Evolutionary conservation across 345 rosid species (phyloP).

Genomic region (Boechera stricta): DNA sequence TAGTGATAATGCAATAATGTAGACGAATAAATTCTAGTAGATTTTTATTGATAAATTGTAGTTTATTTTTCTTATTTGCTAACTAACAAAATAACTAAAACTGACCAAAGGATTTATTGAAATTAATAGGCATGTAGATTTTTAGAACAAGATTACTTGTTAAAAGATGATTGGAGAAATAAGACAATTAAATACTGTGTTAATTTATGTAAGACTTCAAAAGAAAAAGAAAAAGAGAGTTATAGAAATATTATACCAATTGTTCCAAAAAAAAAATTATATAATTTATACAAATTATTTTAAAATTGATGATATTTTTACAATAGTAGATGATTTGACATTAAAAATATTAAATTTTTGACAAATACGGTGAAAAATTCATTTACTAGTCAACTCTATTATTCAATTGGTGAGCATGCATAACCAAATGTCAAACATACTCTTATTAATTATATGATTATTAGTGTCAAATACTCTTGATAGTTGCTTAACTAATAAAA

Average conservation of each 20-base stretch:
- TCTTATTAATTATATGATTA: too few relatives aligned
- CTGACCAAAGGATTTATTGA: not conserved
- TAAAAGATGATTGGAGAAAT: not conserved
- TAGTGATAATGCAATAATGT: constrained; percentile 1
- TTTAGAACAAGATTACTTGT: not conserved
- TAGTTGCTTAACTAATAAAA: too few relatives aligned
- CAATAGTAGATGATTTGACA: not conserved
- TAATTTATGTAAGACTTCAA: not conserved
- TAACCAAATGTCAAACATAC: not conserved
- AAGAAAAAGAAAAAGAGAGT: not conserved
- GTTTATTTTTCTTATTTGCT: not conserved
- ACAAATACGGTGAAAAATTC: not conserved
- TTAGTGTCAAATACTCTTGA: too few relatives aligned
- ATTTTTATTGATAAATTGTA: not conserved
- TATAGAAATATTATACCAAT: not conserved
- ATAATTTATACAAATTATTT: not conserved
- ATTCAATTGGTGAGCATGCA: not conserved
- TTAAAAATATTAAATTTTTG: not conserved
- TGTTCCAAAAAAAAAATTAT: not conserved
- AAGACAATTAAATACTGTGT: not conserved
- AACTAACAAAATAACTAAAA: not conserved
- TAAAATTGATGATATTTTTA: not conserved
- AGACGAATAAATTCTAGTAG: not conserved
- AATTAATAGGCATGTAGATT: not conserved
- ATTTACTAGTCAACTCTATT: not conserved